Conservation (phyloP, 768 basidiomycete species). For the Boletus sp. region DNA sequence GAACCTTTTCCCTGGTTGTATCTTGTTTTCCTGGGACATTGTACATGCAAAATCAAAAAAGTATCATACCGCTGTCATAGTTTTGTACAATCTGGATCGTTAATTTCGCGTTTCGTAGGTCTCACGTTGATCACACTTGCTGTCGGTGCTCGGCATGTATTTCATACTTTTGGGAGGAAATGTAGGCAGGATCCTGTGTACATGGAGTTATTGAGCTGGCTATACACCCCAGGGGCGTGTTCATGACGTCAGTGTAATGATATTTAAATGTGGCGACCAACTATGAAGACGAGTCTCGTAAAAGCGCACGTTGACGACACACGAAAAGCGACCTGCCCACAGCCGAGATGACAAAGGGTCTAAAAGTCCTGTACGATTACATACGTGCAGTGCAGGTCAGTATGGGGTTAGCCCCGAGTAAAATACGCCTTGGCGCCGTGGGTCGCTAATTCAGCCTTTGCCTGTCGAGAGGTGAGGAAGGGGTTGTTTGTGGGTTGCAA, state of each 20-base stretch:
- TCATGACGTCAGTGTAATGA: conserved; percentile 10
- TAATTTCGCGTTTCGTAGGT: conserved; percentile 77
- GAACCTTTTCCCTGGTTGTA: not conserved
- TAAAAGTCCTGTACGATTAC: conserved; percentile 18
- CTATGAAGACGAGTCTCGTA: not conserved
- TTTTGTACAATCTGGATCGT: conserved; percentile 53
- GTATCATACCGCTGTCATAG: conserved; percentile 23
- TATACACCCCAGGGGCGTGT: conserved; percentile 1
- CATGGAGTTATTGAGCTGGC: not conserved
- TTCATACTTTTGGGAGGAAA: not conserved
- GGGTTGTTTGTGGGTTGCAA: not conserved
- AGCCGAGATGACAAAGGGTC: not conserved
- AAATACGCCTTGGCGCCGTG: conserved; percentile 90
- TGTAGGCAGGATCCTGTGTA: not conserved
- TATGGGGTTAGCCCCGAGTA: conserved; percentile 60
- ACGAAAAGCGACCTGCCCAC: too few species aligned
- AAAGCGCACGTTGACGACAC: not conserved
- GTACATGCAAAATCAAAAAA: conserved; percentile 24
- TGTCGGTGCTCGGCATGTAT: conserved; percentile 8
- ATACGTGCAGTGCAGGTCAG: conserved; percentile 11
- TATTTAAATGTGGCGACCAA: conserved; percentile 12
- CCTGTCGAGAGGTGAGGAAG: conserved; percentile 44
- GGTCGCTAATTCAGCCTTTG: conserved; percentile 76
- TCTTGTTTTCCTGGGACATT: conserved; percentile 20
- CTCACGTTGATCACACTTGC: conserved; percentile 5